Conservation (phyloP, 2,329 filamentous ascomycete genomes). For the Myriosclerotinia duriaeana region DNA sequence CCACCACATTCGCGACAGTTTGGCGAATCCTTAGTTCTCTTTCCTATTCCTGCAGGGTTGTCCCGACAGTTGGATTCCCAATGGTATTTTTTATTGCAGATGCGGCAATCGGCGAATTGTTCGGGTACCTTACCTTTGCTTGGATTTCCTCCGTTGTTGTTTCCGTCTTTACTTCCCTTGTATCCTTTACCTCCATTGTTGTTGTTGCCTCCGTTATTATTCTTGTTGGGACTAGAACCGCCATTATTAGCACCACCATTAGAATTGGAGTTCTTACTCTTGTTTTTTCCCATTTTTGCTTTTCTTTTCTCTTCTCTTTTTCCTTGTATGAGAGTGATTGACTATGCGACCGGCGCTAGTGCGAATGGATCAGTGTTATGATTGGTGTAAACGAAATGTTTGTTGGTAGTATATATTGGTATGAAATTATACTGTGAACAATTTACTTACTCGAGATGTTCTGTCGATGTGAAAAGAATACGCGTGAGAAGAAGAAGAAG, state of each 20-base stretch:
- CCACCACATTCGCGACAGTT: slow-evolving; percentile 5
- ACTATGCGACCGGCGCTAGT: slow-evolving; percentile 6
- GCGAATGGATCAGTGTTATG: not conserved
- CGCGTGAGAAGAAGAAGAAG: not conserved
- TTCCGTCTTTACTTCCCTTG: not conserved
- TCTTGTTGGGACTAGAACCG: not conserved
- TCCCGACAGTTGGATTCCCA: slow-evolving; percentile 17
- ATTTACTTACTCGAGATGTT: not conserved
- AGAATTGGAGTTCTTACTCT: not conserved
- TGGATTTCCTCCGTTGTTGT: not conserved
- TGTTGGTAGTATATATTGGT: not conserved
- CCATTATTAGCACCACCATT: not conserved
- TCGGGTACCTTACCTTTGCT: not conserved
- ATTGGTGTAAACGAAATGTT: not conserved
- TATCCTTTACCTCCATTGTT: not conserved
- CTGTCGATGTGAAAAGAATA: not conserved
- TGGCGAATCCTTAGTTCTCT: not conserved
- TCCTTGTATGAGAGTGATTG: not conserved
- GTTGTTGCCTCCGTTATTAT: not conserved
- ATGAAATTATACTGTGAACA: not conserved
- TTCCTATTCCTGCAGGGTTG: not conserved
- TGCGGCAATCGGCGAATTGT: not conserved
- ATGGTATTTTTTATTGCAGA: slow-evolving; percentile 6
- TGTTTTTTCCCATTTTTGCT: slow-evolving; percentile 1
- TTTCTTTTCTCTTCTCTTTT: not conserved